Evolutionary conservation across 345 rosid genomes (phyloP), one percentile per base, ranked within the genome.

Genomic region (Leavenworthia alabamica): DNA sequence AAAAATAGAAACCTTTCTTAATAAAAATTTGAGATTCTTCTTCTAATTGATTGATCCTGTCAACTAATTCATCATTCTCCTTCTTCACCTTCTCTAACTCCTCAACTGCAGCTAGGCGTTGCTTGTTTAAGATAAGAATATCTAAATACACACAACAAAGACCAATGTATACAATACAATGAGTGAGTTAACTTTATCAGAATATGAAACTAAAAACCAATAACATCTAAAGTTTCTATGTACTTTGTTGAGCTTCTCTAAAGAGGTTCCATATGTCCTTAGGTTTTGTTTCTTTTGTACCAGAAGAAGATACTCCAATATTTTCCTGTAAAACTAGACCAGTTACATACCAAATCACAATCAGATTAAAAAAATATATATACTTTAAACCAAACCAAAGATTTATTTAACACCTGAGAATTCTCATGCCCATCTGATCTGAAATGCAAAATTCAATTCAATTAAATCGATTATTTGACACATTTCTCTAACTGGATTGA

Each of bases 241-340:
- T 64, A 89, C 96, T 89, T 73, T 65, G 81, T 63, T 86, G 93
- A 74, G 90, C 93, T 78, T 89, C 89, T 74, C 37, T 81, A 57
- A 86, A 89, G 48, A 81, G 83, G 49, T 41, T 33, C 96, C 93
- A 82, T 43, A 84, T 74, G 12, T 78, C 83, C 19, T 75, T 78
- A 3, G 69, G 67, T 66, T 78, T 81, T 28, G 24, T 50, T 24
- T 78, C 77, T 33, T 56, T 41, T n/a, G 63, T 75, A 47, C 57
- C 24, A 77, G 68, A 57, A n/a, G n/a, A n/a, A 5, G 79, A 54
- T n/a, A 74, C 27, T 60, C 47, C 73, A 61, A 67, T 13, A 17
- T 40, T 42, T 16, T 71, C 84, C 89, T 78, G 64, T 26, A 50
- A n/a, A 65, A 47, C 15, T 59, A 36, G 22, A 62, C 13, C 54